Evolutionary conservation across 108 stramenopile genomes (phyloP).

Genomic region (Skeletonema marinoi): DNA sequence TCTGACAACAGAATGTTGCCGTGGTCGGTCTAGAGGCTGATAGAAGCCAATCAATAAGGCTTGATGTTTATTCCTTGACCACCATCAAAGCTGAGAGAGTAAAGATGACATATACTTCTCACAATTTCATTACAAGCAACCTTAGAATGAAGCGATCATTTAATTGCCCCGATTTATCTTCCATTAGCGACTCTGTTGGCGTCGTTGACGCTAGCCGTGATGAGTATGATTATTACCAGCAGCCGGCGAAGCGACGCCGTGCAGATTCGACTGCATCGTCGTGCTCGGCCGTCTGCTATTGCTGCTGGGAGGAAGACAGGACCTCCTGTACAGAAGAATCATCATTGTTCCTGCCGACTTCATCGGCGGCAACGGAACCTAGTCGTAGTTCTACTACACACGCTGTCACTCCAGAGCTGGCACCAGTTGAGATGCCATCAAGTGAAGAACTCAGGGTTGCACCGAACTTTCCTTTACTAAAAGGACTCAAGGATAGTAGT

Average conservation of each 20-base stretch:
- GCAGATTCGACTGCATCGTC: not conserved
- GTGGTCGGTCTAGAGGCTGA: not conserved
- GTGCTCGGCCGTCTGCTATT: not conserved
- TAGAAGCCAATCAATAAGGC: not conserved
- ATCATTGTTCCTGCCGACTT: not conserved
- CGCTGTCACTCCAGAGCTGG: not conserved
- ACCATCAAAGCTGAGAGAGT: not conserved
- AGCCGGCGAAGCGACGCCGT: not conserved
- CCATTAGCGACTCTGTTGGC: not conserved
- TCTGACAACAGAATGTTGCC: too few species aligned
- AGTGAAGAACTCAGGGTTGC: not conserved
- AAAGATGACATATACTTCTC: not conserved
- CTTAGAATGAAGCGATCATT: constrained; percentile 1
- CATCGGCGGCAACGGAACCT: not conserved
- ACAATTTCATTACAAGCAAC: not conserved
- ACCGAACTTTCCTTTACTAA: not conserved
- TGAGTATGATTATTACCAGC: not conserved
- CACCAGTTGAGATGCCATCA: not conserved
- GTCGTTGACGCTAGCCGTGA: not conserved
- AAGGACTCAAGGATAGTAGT: not conserved
- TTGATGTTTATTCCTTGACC: not conserved
- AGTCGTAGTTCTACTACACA: not conserved
- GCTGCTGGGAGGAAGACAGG: not conserved
- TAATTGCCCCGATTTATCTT: not conserved
- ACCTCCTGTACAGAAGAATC: not conserved